Evolutionary conservation across 176 grass and related monocot species (phyloP).

Genomic region (Tillandsia leiboldiana): DNA sequence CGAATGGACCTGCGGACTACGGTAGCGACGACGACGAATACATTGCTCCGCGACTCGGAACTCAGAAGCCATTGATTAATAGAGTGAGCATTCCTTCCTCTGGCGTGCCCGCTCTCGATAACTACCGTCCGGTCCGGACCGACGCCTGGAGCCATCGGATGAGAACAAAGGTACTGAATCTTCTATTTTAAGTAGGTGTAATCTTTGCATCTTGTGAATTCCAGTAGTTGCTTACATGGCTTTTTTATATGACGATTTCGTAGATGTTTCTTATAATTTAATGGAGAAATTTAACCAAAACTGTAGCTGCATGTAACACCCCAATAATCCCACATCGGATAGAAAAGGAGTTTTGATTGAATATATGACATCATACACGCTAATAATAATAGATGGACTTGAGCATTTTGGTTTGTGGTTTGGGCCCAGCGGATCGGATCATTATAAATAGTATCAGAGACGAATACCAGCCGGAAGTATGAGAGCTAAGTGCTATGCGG

Average conservation of each 20-base stretch:
- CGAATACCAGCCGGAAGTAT: no score
- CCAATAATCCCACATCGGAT: no score
- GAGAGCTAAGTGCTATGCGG: no score
- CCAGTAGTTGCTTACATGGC: background rate
- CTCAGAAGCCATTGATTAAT: slow-evolving; percentile 55
- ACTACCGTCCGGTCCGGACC: slow-evolving; percentile 59
- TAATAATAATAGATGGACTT: no score
- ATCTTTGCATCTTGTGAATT: slow-evolving; percentile 5
- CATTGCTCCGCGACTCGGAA: slow-evolving; percentile 29
- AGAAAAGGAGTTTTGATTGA: no score
- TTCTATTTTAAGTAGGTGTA: background rate
- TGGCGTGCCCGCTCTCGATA: slow-evolving; percentile 65
- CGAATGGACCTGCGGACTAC: slow-evolving; percentile 52
- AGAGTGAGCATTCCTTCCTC: slow-evolving; percentile 38
- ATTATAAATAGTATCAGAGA: no score
- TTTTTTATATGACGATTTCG: background rate
- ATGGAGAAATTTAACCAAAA: no score
- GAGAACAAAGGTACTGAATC: slow-evolving; percentile 58
- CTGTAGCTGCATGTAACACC: no score
- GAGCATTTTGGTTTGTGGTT: no score
- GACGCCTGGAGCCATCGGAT: slow-evolving; percentile 92
- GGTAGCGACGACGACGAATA: slow-evolving; percentile 82
- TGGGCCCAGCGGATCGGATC: no score
- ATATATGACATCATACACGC: no score
- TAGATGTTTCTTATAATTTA: no score